A percentile compares a stretch with the other conserved stretches of the same genome.
Evolutionary conservation across 352 stramenopile species (phyloP).

Genomic region (Globisporangium nunn): DNA sequence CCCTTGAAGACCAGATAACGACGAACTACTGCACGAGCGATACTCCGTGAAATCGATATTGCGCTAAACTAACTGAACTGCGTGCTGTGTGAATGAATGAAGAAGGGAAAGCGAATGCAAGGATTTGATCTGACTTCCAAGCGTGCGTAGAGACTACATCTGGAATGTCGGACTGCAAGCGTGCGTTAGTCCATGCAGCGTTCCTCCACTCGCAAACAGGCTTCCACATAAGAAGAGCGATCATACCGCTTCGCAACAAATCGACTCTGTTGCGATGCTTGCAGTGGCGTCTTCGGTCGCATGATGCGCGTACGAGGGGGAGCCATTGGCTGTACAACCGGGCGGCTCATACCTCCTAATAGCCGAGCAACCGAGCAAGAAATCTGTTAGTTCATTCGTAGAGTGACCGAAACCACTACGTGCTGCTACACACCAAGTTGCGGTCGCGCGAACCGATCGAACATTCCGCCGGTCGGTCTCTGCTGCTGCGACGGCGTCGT

Average conservation of each 20-base stretch:
- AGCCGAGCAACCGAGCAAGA: background rate
- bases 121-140: background rate
- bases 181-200: too few relatives aligned
- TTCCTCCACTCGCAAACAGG: background rate
- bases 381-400: conserved; percentile 1
- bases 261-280: conserved; percentile 46
- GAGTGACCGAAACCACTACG: background rate
- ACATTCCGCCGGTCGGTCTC: conserved; percentile 40
- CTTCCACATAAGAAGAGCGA: background rate
- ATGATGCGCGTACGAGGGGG: conserved; percentile 42
- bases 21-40: background rate
- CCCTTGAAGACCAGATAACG: too few relatives aligned
- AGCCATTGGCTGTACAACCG: conserved; percentile 33
- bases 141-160: conserved; percentile 5
- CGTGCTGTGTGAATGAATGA: background rate
- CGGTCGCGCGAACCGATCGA: conserved; percentile 59
- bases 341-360: conserved; percentile 16
- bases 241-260: conserved; percentile 58
- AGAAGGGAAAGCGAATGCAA: background rate
- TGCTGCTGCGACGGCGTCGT: conserved; percentile 34
- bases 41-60: background rate
- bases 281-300: conserved; percentile 65
- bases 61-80: background rate
- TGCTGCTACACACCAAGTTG: conserved; percentile 28
- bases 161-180: conserved; percentile 12